Conservation (phyloP, 169 alveolate genomes). For the Plasmodium vivax region DNA sequence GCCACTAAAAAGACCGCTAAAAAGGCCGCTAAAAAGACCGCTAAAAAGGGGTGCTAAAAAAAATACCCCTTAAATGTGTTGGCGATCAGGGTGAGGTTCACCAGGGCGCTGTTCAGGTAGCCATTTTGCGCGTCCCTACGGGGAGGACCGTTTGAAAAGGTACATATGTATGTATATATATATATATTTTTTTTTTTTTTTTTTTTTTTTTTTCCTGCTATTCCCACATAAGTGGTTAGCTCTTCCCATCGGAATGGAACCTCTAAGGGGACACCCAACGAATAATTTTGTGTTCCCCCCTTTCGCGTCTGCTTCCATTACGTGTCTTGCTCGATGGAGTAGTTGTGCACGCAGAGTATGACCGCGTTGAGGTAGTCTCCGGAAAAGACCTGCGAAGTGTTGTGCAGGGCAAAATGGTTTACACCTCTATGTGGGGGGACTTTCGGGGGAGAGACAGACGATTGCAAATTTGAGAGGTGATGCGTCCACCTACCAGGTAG, state of each 20-base stretch:
- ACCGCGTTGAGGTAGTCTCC: constrained; percentile 56
- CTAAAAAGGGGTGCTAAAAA: background rate
- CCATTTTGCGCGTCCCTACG: constrained; percentile 38
- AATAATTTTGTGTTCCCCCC: background rate
- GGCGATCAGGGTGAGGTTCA: constrained; percentile 24
- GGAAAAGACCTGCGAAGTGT: constrained; percentile 20
- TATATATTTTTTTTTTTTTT: too few species aligned
- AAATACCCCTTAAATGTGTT: constrained; percentile 9
- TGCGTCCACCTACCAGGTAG: constrained; percentile 16
- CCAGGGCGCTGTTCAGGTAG: constrained; percentile 42
- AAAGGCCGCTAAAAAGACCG: too few species aligned
- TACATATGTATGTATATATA: too few species aligned
- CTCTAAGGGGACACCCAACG: background rate
- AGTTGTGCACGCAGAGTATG: constrained; percentile 26
- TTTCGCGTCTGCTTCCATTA: background rate
- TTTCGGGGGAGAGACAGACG: background rate
- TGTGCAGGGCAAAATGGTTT: background rate
- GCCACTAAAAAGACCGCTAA: too few species aligned
- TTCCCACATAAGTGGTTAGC: background rate
- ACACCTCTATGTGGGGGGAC: background rate
- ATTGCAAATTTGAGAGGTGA: background rate
- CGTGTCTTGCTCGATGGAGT: constrained; percentile 19
- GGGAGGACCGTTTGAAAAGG: background rate
- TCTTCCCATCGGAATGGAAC: background rate
- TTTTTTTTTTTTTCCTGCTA: background rate